A percentile compares a stretch with the other conserved stretches of the same genome.
Evolutionary conservation across 352 stramenopile genomes (phyloP).

Genomic region (Phytophthora quininea): DNA sequence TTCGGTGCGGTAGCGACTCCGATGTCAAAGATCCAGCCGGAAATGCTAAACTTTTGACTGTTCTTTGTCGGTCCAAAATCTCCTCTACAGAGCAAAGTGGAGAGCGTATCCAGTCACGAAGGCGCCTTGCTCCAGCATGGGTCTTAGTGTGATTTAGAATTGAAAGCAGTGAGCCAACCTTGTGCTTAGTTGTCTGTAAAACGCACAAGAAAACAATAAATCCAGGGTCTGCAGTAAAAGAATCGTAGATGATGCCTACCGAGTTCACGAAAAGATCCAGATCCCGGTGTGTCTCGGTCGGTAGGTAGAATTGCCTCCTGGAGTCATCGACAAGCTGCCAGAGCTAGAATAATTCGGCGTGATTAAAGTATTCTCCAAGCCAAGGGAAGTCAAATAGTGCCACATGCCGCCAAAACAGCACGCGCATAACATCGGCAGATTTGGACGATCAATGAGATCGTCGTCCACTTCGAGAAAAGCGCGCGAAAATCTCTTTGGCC

Average conservation of each 20-base stretch:
- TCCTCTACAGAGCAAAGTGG: constrained; percentile 23
- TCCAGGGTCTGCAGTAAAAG: background rate
- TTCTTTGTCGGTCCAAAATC: constrained; percentile 34
- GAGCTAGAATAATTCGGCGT: constrained; percentile 31
- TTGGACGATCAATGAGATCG: constrained; percentile 9
- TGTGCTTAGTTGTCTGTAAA: constrained; percentile 32
- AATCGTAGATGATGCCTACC: constrained; percentile 13
- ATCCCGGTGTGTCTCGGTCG: constrained; percentile 33
- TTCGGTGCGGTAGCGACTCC: constrained; percentile 24
- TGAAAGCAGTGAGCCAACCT: constrained; percentile 37
- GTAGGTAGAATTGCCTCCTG: constrained; percentile 26
- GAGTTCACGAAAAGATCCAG: constrained; percentile 51
- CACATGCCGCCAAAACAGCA: constrained; percentile 42
- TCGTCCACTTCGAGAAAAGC: constrained; percentile 13
- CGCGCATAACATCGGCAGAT: constrained; percentile 29
- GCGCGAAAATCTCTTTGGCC: constrained; percentile 16
- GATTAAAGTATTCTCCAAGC: constrained; percentile 30
- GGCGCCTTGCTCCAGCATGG: constrained; percentile 30
- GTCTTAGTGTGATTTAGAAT: constrained; percentile 47
- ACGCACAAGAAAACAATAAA: background rate
- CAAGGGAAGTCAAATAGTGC: constrained; percentile 36
- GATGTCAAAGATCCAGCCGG: constrained; percentile 11
- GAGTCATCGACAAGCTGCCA: background rate
- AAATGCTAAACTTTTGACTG: constrained; percentile 30
- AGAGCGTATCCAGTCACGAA: constrained; percentile 38